Evolutionary conservation across 352 stramenopile genomes (phyloP), one percentile per base, ranked within the genome.

Genomic region (Globisporangium echinulatum): DNA sequence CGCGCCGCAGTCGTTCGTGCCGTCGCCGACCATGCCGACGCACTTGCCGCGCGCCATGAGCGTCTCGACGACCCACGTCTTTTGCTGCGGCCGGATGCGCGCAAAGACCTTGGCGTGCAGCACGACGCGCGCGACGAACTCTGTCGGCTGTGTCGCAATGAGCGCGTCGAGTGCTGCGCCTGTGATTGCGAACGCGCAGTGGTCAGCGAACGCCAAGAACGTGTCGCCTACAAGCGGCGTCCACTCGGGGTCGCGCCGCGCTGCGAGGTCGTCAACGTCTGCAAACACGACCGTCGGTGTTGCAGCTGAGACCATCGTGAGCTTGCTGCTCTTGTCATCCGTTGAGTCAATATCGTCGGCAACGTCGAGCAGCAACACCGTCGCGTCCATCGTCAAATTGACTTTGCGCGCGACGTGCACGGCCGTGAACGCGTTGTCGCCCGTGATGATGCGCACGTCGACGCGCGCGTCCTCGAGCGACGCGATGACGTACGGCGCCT

Each of bases 1-100:
- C 5, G 88, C 89, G n/a, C 90, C 90, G 60, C 88, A 97, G 61
- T 97, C 89, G 62, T 97, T 97, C 2, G 74, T 83, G 39, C 82
- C 82, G 51, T 91, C 81, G 11, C 81, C 81, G 5, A 80, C 77
- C 83, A 92, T 90, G 7, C 79, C 81, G 7, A 90, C 79, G 51
- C 67, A 82, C 9, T 69, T 70, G 17, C 77, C 77, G 7, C 59
- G 61, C 59, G 64, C 52, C 51, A 92, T 92, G 11, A 92, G 67
- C 7, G 65, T 80, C 65, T 90, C 72, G 11, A 93, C 67, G 55
- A 93, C 76, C 80, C 79, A 90, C n/a, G 77, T 81, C 68, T 93
- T 95, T 42, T 87, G 79, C 37, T 92, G 76, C 1, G 85, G 85
- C 2, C 73, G 73, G 37, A 88, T 84, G 15, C 85, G 79, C 14